Conservation (phyloP, 306 rosid species). For the Quercus gilva region DNA sequence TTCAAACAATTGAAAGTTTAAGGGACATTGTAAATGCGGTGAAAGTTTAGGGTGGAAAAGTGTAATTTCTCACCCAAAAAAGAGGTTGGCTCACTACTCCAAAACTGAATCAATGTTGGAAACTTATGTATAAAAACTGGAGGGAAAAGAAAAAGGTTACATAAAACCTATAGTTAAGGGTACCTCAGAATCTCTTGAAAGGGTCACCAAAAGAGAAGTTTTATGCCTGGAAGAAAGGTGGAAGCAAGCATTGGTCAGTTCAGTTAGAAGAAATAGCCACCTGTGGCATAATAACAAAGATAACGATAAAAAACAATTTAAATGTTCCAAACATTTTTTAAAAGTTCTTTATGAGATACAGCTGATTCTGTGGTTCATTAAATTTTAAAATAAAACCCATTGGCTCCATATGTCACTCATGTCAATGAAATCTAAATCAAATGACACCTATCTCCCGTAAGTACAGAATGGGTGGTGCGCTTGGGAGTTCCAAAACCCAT, state of each 20-base stretch:
- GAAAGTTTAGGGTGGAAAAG: too few relatives aligned
- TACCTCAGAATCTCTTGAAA: slow-evolving; percentile 83
- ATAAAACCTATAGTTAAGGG: background rate
- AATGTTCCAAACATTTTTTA: background rate
- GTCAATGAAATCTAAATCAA: background rate
- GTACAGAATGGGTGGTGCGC: too few relatives aligned
- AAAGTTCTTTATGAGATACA: background rate
- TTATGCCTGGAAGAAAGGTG: slow-evolving; percentile 58
- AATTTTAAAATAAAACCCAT: too few relatives aligned
- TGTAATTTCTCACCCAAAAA: too few relatives aligned
- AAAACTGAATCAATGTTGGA: background rate
- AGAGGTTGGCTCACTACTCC: too few relatives aligned
- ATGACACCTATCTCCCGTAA: too few relatives aligned
- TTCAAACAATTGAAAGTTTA: too few relatives aligned
- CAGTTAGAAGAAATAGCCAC: slow-evolving; percentile 7
- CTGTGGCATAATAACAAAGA: background rate
- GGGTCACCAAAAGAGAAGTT: slow-evolving; percentile 67
- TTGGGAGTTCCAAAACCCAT: too few relatives aligned
- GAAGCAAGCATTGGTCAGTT: slow-evolving; percentile 24
- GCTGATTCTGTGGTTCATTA: background rate
- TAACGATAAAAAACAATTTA: background rate
- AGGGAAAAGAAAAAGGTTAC: background rate
- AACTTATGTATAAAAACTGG: slow-evolving; percentile 5
- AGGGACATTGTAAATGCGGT: too few relatives aligned
- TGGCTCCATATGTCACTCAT: background rate